phyloP scores from a whole-genome alignment of 805 yeast genomes.

The Suhomyces faveliae region DNA sequence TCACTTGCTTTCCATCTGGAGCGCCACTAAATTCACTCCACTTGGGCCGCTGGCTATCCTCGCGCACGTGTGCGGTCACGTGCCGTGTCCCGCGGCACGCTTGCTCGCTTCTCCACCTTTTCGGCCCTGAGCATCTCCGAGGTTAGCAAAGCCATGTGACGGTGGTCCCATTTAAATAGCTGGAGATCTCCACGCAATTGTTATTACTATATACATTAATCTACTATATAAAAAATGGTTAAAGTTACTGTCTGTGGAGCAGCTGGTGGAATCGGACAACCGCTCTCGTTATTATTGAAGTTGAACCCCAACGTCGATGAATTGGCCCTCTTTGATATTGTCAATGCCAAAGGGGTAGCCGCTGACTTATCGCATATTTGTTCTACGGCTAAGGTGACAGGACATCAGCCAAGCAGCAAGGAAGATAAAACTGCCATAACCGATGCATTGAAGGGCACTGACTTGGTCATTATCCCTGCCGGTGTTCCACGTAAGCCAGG shows the following conservation, averaged over 20 bases:
- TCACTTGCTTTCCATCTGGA: background rate
- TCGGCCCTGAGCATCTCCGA: constrained; percentile 5
- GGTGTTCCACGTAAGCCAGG: constrained; percentile 51
- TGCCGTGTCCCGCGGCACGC: background rate
- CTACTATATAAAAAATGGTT: constrained; percentile 23
- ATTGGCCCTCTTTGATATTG: constrained; percentile 43
- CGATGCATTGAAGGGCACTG: constrained; percentile 37
- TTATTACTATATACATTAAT: background rate
- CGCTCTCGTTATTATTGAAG: constrained; percentile 43
- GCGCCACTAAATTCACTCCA: background rate
- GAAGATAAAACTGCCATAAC: constrained; percentile 37
- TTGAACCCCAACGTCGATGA: constrained; percentile 38
- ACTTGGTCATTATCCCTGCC: constrained; percentile 45
- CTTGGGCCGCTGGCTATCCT: background rate
- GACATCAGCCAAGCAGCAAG: constrained; percentile 40
- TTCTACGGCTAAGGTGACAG: constrained; percentile 39
- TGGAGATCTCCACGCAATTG: background rate
- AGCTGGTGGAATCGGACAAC: constrained; percentile 51
- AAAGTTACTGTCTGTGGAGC: constrained; percentile 51
- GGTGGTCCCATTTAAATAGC: background rate
- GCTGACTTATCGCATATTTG: constrained; percentile 46
- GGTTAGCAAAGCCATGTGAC: constrained; percentile 5
- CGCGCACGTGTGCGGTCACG: background rate
- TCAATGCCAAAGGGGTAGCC: constrained; percentile 46
- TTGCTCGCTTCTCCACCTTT: constrained; percentile 1